phyloP scores from a whole-genome alignment of 306 rosid species.

The Cyclanthera cordifolia region DNA sequence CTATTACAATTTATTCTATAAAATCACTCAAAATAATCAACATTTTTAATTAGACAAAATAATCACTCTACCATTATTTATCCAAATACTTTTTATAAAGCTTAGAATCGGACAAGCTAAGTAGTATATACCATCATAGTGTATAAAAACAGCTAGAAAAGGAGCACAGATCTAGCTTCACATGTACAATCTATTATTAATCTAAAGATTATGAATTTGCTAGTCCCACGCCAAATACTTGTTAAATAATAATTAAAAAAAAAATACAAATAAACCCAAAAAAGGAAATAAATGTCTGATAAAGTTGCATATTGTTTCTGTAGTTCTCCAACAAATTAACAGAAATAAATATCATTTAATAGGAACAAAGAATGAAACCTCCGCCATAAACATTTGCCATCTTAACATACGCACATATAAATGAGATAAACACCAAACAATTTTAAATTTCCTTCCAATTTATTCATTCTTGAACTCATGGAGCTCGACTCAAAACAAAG shows the following conservation, averaged over 20 bases:
- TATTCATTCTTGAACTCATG: constrained; percentile 33
- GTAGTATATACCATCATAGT: background rate
- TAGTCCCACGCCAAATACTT: too few relatives aligned
- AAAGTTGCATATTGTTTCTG: background rate
- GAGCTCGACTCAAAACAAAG: constrained; percentile 33
- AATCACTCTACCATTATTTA: too few relatives aligned
- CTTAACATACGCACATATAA: background rate
- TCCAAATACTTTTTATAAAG: too few relatives aligned
- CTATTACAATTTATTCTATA: too few relatives aligned
- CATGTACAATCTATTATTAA: too few relatives aligned
- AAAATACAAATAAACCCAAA: too few relatives aligned
- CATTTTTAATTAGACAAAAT: too few relatives aligned
- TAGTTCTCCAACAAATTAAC: constrained; percentile 5
- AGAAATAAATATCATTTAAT: constrained; percentile 5
- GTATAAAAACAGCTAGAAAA: background rate
- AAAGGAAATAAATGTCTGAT: background rate
- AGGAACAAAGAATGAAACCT: constrained; percentile 10
- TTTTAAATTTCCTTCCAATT: constrained; percentile 14
- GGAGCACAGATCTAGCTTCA: too few relatives aligned
- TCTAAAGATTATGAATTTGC: too few relatives aligned
- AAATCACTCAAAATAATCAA: too few relatives aligned
- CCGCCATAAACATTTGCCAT: constrained; percentile 20
- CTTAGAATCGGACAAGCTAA: background rate
- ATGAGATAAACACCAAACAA: background rate
- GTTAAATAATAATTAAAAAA: too few relatives aligned